phyloP scores from a whole-genome alignment of 371 early-diverging fungal genomes.

The Smittium culicis region DNA sequence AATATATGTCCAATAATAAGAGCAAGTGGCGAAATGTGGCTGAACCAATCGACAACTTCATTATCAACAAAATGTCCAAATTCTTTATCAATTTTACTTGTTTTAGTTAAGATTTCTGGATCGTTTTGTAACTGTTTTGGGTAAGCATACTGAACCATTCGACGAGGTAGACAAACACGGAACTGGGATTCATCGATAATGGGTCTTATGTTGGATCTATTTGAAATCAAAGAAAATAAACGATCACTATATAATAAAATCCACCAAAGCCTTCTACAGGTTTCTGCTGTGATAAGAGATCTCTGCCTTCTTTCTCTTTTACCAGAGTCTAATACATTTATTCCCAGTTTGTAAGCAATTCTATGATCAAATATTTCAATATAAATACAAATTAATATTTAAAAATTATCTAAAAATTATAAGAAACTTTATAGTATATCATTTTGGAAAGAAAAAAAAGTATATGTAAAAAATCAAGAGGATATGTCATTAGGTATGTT shows the following conservation, averaged over 20 bases:
- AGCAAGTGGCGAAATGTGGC: conserved; percentile 28
- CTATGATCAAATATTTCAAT: no score
- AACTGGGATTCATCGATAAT: conserved; percentile 28
- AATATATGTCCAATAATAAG: conserved; percentile 30
- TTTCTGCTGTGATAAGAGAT: conserved; percentile 32
- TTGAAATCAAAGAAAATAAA: conserved; percentile 29
- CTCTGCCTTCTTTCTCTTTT: conserved; percentile 29
- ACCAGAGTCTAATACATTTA: conserved; percentile 27
- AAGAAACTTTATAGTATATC: no score
- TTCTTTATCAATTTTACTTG: conserved; percentile 14
- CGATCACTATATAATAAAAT: conserved; percentile 30
- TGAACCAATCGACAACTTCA: conserved; percentile 32
- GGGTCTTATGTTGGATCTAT: conserved; percentile 25
- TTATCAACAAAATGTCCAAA: conserved; percentile 29
- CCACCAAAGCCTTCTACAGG: conserved; percentile 34
- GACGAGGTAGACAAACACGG: conserved; percentile 27
- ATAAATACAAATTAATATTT: no score
- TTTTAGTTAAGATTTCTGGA: background rate
- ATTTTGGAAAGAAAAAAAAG: no score
- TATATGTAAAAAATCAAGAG: no score
- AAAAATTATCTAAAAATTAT: no score
- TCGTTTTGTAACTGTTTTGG: background rate
- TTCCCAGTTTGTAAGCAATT: conserved; percentile 29
- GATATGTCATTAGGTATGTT: no score
- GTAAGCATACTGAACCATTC: conserved; percentile 23